Conservation (phyloP, 2,329 filamentous ascomycete species). For the Curvularia lunata region DNA sequence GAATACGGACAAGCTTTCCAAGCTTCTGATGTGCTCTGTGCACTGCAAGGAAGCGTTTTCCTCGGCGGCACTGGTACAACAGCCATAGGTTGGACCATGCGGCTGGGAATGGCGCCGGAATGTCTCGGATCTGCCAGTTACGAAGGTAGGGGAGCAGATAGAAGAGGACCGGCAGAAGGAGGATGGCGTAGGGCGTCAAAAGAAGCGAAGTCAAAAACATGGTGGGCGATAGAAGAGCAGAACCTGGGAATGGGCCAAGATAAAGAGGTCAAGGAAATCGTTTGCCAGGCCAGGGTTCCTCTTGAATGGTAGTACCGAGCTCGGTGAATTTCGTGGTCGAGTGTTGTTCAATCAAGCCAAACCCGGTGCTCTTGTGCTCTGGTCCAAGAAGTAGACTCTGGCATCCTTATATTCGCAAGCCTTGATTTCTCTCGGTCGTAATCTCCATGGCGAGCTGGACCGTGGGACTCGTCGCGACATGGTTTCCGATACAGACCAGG, state of each 20-base stretch:
- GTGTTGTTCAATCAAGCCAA: neutral
- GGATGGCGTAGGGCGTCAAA: constrained; percentile 55
- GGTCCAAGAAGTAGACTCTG: neutral
- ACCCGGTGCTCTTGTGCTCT: neutral
- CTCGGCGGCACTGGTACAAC: constrained; percentile 66
- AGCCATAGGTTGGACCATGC: constrained; percentile 83
- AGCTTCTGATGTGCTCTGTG: constrained; percentile 75
- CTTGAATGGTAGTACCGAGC: constrained; percentile 6
- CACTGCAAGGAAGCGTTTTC: constrained; percentile 64
- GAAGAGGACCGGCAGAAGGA: constrained; percentile 58
- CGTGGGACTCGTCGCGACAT: neutral
- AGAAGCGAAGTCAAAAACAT: constrained; percentile 48
- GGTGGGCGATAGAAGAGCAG: constrained; percentile 6
- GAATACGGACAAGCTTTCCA: constrained; percentile 81
- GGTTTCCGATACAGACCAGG: constrained; percentile 22
- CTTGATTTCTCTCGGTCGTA: neutral
- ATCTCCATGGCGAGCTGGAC: neutral
- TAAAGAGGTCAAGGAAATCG: neutral
- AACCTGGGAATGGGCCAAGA: constrained; percentile 1
- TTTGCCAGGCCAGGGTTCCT: neutral
- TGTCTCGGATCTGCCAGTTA: constrained; percentile 60
- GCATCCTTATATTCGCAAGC: constrained; percentile 12
- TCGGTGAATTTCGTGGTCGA: constrained; percentile 1
- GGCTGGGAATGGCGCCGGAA: constrained; percentile 69
- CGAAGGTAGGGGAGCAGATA: constrained; percentile 67